Percentiles rank a stretch among this genome's conserved stretches.
These are phyloP conservation scores for Coprinopsis sp. DNA, from an alignment of 768 basidiomycete genomes.

Conservation along the genomic window DNA sequence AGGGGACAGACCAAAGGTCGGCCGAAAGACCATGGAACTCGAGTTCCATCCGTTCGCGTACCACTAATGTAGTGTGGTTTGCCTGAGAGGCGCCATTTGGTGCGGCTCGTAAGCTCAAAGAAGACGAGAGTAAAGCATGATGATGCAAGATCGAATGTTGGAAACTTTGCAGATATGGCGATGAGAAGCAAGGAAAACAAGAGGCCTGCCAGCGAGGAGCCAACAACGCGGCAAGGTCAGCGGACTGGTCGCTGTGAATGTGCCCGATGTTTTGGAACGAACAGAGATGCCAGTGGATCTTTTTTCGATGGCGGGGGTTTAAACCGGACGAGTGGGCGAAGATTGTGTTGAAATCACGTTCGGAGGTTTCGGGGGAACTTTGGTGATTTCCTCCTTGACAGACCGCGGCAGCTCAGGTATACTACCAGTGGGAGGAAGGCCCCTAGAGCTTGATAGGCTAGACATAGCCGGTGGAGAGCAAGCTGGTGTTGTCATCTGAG, in stretches of 20 bases:
- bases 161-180: not conserved
- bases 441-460: not conserved
- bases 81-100: too few species aligned
- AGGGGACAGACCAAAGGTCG: too few species aligned
- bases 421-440: too few species aligned
- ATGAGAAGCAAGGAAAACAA: slow-evolving; percentile 10
- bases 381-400: slow-evolving; percentile 4
- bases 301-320: slow-evolving; percentile 44
- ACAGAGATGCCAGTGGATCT: slow-evolving; percentile 57
- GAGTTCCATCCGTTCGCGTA: too few species aligned
- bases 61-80: too few species aligned
- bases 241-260: slow-evolving; percentile 49
- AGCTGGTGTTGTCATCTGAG: not conserved
- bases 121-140: too few species aligned
- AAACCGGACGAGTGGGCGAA: slow-evolving; percentile 29
- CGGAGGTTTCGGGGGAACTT: slow-evolving; percentile 3
- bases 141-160: too few species aligned
- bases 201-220: too few species aligned
- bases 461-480: not conserved
- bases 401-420: not conserved
- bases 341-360: slow-evolving; percentile 14
- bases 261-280: slow-evolving; percentile 74
- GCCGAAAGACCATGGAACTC: too few species aligned
- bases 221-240: slow-evolving; percentile 7
- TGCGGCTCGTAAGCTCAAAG: too few species aligned